phyloP scores from a whole-genome alignment of 495 filamentous ascomycete species.

The Neurospora sublineolata region DNA sequence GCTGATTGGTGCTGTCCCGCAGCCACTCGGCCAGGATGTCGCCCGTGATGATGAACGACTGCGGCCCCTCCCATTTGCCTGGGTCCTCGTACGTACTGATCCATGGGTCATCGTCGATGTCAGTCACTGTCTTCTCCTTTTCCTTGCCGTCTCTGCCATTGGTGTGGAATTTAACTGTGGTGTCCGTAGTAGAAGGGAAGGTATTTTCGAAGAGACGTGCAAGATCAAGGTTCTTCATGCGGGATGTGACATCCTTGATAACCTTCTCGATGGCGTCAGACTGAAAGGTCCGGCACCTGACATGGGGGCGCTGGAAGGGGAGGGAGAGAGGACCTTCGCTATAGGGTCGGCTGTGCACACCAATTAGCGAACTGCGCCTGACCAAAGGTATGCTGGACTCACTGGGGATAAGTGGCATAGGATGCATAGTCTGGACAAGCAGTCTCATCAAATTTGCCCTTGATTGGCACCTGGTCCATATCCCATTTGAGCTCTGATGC shows the following conservation, averaged over 20 bases:
- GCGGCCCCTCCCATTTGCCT: conserved; percentile 65
- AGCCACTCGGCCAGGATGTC: conserved; percentile 99
- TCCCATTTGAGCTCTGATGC: conserved; percentile 6
- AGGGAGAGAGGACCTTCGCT: conserved; percentile 69
- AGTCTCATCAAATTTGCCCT: conserved; percentile 6
- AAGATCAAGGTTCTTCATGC: conserved; percentile 77
- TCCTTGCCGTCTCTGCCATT: conserved; percentile 29
- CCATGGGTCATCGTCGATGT: conserved; percentile 1
- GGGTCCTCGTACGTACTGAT: conserved; percentile 24
- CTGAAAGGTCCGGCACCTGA: conserved; percentile 76
- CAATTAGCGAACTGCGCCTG: background rate
- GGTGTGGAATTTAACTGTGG: conserved; percentile 60
- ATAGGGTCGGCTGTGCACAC: conserved; percentile 49
- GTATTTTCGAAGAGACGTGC: conserved; percentile 92
- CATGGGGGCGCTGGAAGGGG: conserved; percentile 79
- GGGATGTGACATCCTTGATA: conserved; percentile 66
- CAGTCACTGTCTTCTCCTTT: conserved; percentile 9
- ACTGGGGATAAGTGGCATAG: conserved; percentile 39
- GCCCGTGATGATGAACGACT: conserved; percentile 96
- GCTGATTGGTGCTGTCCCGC: conserved; percentile 91
- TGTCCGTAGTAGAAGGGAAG: conserved; percentile 93
- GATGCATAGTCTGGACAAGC: conserved; percentile 44
- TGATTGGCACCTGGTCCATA: conserved; percentile 14
- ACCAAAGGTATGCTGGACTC: conserved; percentile 1
- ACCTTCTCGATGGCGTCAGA: conserved; percentile 78